Conservation (phyloP, 23 red algal species). For the Gracilaria gracilis region DNA sequence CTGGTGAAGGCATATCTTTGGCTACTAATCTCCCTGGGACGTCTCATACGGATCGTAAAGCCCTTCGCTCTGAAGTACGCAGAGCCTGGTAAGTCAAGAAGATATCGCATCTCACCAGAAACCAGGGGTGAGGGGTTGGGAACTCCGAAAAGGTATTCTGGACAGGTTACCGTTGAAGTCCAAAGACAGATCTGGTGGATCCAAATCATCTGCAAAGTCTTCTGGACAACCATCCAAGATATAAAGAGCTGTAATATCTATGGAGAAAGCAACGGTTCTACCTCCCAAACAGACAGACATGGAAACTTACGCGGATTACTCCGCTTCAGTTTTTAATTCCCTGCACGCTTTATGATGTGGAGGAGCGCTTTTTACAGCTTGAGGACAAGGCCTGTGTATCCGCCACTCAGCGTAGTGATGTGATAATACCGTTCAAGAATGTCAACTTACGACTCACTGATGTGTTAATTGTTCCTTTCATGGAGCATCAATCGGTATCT, state of each 20-base stretch:
- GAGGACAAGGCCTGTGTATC: conserved; percentile 35
- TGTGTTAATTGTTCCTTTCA: conserved; percentile 11
- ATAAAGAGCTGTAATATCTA: background rate
- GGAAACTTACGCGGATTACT: conserved; percentile 16
- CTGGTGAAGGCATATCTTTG: no score
- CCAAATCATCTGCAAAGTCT: background rate
- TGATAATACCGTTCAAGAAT: conserved; percentile 28
- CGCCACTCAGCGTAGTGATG: conserved; percentile 9
- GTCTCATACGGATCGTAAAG: no score
- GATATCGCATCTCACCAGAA: no score
- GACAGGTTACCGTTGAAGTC: background rate
- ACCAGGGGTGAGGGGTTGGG: no score
- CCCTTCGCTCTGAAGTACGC: no score
- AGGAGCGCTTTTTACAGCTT: background rate
- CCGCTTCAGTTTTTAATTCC: background rate
- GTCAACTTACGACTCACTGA: conserved; percentile 43
- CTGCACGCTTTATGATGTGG: background rate
- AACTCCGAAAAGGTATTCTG: background rate
- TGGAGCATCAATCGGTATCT: conserved; percentile 44
- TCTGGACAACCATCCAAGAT: conserved; percentile 8
- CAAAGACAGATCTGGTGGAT: background rate
- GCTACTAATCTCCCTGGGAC: no score
- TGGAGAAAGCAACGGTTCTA: conserved; percentile 4
- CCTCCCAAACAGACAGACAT: background rate
- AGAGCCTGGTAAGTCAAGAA: no score